A percentile compares a stretch with the other conserved stretches of the same genome.
Evolutionary conservation across 148 eudicot species (phyloP).

Genomic region (Arctostaphylos glauca): DNA sequence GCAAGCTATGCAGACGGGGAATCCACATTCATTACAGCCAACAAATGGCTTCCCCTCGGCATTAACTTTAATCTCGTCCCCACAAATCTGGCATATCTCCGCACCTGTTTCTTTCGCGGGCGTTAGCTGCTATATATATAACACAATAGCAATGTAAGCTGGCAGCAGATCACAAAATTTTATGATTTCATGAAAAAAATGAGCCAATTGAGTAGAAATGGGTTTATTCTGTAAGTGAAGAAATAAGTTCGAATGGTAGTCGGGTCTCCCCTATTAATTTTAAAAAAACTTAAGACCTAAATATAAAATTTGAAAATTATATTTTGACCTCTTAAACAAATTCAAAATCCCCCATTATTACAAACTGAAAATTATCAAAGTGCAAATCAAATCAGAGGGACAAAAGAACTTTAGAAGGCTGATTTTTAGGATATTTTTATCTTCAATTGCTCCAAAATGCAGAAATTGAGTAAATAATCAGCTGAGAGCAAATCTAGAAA

Average conservation of each 20-base stretch:
- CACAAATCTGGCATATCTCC: constrained; percentile 80
- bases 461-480: not conserved
- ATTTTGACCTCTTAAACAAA: too few species aligned
- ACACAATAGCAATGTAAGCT: not conserved
- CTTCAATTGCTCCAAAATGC: not conserved
- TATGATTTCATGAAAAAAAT: not conserved
- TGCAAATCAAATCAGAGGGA: too few species aligned
- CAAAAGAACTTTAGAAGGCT: too few species aligned
- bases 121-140: constrained; percentile 32
- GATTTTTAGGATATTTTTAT: too few species aligned
- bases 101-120: constrained; percentile 65
- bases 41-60: constrained; percentile 73
- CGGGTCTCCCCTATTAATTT: too few species aligned
- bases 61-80: constrained; percentile 64
- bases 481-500: constrained; percentile 4
- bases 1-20: constrained; percentile 82
- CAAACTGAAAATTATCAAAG: too few species aligned
- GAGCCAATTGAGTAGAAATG: too few species aligned
- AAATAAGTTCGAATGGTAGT: too few species aligned
- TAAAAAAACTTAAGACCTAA: too few species aligned
- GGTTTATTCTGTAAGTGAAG: too few species aligned
- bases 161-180: not conserved
- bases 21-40: constrained; percentile 93
- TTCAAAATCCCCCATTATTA: too few species aligned
- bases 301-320: too few species aligned